These are phyloP conservation scores for Waltergamsia citrina DNA, from an alignment of 2,329 filamentous ascomycete species.

Conservation along the genomic window DNA sequence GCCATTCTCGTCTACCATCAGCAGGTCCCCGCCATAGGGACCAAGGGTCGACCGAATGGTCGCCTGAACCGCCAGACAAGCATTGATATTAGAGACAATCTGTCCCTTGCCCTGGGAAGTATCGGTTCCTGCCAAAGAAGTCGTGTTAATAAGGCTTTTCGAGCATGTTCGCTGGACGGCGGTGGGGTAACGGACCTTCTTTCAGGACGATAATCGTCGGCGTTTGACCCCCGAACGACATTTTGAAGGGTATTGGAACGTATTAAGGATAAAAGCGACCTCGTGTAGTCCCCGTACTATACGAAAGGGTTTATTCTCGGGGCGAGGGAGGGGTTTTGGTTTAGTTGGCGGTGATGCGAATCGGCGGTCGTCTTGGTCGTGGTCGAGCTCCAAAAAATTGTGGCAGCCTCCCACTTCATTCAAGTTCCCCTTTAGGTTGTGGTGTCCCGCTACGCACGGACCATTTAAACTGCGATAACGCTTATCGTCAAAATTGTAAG, in stretches of 20 bases:
- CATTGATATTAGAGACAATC: constrained; percentile 96
- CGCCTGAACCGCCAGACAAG: constrained; percentile 87
- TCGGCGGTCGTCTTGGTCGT: constrained; percentile 15
- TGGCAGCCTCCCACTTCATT: constrained; percentile 30
- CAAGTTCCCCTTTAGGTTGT: constrained; percentile 5
- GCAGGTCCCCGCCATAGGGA: constrained; percentile 90
- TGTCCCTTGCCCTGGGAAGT: constrained; percentile 95
- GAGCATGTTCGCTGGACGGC: constrained; percentile 9
- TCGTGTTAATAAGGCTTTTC: not conserved
- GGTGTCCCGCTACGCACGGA: constrained; percentile 9
- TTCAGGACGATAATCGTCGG: constrained; percentile 97
- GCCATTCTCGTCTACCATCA: constrained; percentile 94
- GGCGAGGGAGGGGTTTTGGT: constrained; percentile 11
- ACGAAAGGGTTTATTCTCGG: not conserved
- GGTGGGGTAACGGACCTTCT: constrained; percentile 64
- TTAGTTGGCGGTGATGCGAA: constrained; percentile 14
- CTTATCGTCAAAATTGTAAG: no score
- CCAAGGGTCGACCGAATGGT: constrained; percentile 95
- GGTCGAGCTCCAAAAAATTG: constrained; percentile 39
- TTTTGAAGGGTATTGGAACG: constrained; percentile 28
- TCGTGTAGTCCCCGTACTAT: constrained; percentile 2
- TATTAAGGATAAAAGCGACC: constrained; percentile 2
- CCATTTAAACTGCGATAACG: no score
- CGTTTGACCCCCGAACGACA: constrained; percentile 97
- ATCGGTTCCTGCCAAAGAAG: constrained; percentile 72